Evolutionary conservation across 257 asterid species (phyloP).

Genomic region (Penstemon eatonii): DNA sequence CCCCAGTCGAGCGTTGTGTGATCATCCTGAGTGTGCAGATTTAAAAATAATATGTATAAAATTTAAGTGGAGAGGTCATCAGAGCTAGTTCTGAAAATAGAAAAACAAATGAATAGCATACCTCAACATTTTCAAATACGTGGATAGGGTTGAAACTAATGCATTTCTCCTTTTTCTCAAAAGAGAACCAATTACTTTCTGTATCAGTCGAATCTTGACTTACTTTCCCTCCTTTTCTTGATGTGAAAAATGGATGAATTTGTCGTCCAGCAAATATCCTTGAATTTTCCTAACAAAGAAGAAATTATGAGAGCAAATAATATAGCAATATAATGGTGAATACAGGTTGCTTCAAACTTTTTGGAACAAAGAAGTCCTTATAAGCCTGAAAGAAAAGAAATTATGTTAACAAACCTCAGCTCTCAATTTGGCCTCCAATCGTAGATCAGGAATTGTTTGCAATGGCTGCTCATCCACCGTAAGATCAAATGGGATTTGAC

Average conservation of each 20-base stretch:
- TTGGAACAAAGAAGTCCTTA: slow-evolving; percentile 10
- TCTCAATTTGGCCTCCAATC: slow-evolving; percentile 73
- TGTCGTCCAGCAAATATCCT: slow-evolving; percentile 81
- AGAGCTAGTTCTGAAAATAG: slow-evolving; percentile 21
- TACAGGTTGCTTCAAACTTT: slow-evolving; percentile 12
- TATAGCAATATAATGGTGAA: slow-evolving; percentile 9
- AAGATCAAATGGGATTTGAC: slow-evolving; percentile 49
- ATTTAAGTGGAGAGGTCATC: not conserved
- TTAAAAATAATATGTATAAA: slow-evolving; percentile 13
- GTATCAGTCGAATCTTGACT: slow-evolving; percentile 53
- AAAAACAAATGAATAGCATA: slow-evolving; percentile 34
- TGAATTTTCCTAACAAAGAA: slow-evolving; percentile 66
- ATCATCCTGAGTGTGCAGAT: slow-evolving; percentile 56
- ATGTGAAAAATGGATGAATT: slow-evolving; percentile 87
- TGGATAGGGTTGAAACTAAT: slow-evolving; percentile 68
- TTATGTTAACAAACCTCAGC: slow-evolving; percentile 65
- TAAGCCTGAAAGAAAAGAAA: slow-evolving; percentile 12
- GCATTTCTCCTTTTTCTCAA: slow-evolving; percentile 56
- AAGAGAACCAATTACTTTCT: slow-evolving; percentile 39
- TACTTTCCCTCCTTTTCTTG: slow-evolving; percentile 60
- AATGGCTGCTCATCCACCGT: slow-evolving; percentile 47
- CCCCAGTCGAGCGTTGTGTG: slow-evolving; percentile 62
- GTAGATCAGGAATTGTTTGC: slow-evolving; percentile 61
- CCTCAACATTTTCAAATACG: slow-evolving; percentile 75
- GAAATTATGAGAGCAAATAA: slow-evolving; percentile 19